Evolutionary conservation across 2,329 filamentous ascomycete genomes (phyloP).

Genomic region (Hypoxylon rubiginosum): DNA sequence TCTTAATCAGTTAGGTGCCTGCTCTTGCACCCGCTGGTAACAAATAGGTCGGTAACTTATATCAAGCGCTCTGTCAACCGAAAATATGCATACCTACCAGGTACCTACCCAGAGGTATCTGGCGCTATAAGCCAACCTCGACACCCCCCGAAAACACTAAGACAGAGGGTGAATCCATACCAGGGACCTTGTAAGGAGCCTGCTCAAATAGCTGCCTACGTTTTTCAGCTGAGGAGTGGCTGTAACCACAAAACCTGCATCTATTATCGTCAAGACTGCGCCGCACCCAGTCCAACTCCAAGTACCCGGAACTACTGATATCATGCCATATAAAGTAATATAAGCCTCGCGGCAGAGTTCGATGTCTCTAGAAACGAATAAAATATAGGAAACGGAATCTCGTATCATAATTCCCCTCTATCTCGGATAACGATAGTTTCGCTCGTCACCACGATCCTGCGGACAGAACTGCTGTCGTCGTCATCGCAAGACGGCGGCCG

Average conservation of each 20-base stretch:
- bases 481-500: slow-evolving; percentile 29
- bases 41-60: neutral
- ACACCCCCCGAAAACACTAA: neutral
- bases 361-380: slow-evolving; percentile 17
- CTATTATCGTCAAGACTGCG: no score
- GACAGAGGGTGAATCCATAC: neutral
- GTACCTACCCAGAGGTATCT: neutral
- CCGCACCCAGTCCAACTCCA: neutral
- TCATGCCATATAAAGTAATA: neutral
- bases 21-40: neutral
- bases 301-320: neutral
- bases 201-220: neutral
- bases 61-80: neutral
- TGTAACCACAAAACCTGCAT: neutral
- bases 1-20: neutral
- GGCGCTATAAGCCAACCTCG: neutral
- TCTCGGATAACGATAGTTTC: slow-evolving; percentile 41
- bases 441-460: slow-evolving; percentile 40
- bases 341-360: slow-evolving; percentile 20
- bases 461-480: slow-evolving; percentile 32
- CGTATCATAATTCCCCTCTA: slow-evolving; percentile 35
- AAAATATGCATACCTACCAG: neutral
- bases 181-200: neutral
- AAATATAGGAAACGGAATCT: neutral
- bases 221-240: neutral